phyloP scores from a whole-genome alignment of 768 basidiomycete species.

The Termitomyces sp. region DNA sequence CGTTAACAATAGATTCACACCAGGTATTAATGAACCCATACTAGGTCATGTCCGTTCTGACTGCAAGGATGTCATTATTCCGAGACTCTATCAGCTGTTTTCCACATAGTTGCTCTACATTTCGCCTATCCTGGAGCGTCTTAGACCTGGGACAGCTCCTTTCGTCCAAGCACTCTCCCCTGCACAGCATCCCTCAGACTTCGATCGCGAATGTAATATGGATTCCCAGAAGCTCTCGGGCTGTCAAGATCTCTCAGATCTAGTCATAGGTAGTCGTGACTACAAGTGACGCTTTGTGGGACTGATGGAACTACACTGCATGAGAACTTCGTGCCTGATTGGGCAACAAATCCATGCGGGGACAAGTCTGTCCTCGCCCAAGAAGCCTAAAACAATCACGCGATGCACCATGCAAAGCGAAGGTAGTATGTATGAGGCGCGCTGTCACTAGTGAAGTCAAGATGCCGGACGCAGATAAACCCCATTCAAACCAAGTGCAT shows the following conservation, averaged over 20 bases:
- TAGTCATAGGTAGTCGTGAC: constrained; percentile 13
- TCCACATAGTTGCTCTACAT: constrained; percentile 1
- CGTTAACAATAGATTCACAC: background rate
- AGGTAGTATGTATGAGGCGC: background rate
- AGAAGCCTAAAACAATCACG: constrained; percentile 13
- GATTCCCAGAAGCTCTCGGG: constrained; percentile 3
- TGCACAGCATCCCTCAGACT: constrained; percentile 17
- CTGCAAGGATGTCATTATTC: background rate
- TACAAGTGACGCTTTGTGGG: constrained; percentile 5
- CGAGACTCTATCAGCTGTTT: background rate
- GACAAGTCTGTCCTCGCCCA: constrained; percentile 2
- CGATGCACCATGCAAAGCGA: constrained; percentile 7
- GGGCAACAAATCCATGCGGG: constrained; percentile 11
- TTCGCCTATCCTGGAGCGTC: background rate
- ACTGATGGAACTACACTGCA: background rate
- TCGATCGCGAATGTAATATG: constrained; percentile 12
- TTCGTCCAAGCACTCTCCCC: constrained; percentile 8
- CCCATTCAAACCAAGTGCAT: constrained; percentile 19
- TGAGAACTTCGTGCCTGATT: constrained; percentile 13
- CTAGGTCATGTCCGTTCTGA: constrained; percentile 2
- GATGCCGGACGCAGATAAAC: constrained; percentile 9
- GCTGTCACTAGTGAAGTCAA: constrained; percentile 6
- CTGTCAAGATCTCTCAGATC: constrained; percentile 18
- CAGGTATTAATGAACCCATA: constrained; percentile 10
- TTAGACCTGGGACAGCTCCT: background rate